Conservation (phyloP, 75 land plant genomes). For the Isoetes taiwanensis region DNA sequence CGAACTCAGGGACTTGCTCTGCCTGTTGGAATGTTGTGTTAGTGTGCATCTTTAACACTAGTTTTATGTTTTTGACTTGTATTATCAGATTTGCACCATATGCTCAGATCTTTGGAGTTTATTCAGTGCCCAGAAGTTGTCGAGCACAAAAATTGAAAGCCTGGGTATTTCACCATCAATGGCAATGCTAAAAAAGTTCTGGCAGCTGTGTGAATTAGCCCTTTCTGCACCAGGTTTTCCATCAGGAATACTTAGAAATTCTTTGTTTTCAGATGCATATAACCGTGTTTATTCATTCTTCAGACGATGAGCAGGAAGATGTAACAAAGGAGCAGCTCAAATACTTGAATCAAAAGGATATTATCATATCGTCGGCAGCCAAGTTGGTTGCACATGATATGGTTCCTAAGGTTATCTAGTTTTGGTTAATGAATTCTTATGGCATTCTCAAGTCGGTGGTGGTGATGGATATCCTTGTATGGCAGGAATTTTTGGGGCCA, state of each 20-base stretch:
- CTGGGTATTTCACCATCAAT: conserved; percentile 58
- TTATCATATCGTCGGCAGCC: conserved; percentile 65
- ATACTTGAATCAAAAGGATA: conserved; percentile 60
- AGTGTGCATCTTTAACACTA: neutral
- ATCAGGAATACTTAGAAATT: neutral
- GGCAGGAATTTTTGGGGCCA: conserved; percentile 83
- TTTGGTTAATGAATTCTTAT: too few species aligned
- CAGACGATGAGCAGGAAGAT: conserved; percentile 75
- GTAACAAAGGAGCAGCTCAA: conserved; percentile 52
- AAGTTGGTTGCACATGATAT: conserved; percentile 63
- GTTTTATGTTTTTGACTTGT: neutral
- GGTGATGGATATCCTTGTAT: neutral
- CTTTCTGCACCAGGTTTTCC: conserved; percentile 51
- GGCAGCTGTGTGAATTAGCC: conserved; percentile 69
- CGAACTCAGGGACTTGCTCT: too few species aligned
- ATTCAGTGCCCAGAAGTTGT: conserved; percentile 48
- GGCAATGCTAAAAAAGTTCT: conserved; percentile 46
- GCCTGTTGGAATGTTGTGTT: neutral
- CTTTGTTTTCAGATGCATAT: neutral
- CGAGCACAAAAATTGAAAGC: conserved; percentile 45
- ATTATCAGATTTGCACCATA: conserved; percentile 51
- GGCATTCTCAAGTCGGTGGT: neutral
- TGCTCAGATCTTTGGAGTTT: conserved; percentile 71
- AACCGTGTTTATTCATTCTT: neutral
- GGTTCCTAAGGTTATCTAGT: conserved; percentile 67